phyloP scores from a whole-genome alignment of 768 basidiomycete species.

The Termitomyces titanicus region DNA sequence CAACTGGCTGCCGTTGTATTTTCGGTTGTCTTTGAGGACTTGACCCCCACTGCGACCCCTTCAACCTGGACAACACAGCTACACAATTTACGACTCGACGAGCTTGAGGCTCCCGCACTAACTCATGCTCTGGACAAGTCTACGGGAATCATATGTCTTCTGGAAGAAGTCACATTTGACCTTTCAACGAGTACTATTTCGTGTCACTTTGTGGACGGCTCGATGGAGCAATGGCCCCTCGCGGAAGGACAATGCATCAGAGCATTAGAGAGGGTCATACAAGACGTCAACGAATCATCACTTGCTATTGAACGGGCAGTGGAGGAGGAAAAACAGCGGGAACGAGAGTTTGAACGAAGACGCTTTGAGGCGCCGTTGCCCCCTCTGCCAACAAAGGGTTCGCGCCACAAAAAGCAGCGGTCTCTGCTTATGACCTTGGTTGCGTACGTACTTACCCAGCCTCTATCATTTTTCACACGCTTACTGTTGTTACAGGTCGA shows the following conservation, averaged over 20 bases:
- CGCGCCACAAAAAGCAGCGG: constrained; percentile 65
- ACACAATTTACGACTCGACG: constrained; percentile 44
- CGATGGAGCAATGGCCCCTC: constrained; percentile 45
- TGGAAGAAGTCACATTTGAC: constrained; percentile 63
- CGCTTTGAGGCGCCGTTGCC: constrained; percentile 21
- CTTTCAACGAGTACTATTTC: constrained; percentile 40
- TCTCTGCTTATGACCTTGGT: constrained; percentile 71
- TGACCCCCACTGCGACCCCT: constrained; percentile 46
- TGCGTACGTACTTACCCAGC: constrained; percentile 42
- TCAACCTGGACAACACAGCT: constrained; percentile 53
- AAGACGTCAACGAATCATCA: constrained; percentile 48
- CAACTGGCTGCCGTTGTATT: constrained; percentile 56
- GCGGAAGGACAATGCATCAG: constrained; percentile 33
- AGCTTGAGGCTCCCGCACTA: constrained; percentile 47
- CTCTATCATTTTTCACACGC: constrained; percentile 10
- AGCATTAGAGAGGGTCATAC: constrained; percentile 46
- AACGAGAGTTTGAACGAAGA: constrained; percentile 24
- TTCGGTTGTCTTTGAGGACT: constrained; percentile 49
- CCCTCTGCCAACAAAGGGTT: constrained; percentile 27
- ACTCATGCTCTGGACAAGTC: constrained; percentile 61
- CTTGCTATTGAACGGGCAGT: constrained; percentile 35
- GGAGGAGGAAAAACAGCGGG: constrained; percentile 28
- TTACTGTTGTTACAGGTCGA: constrained; percentile 17
- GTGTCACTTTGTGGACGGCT: constrained; percentile 59
- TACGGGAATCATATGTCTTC: constrained; percentile 50